Base-by-base conservation (phyloP, 768 basidiomycete genomes). In the Tylopilus intermedius region DNA sequence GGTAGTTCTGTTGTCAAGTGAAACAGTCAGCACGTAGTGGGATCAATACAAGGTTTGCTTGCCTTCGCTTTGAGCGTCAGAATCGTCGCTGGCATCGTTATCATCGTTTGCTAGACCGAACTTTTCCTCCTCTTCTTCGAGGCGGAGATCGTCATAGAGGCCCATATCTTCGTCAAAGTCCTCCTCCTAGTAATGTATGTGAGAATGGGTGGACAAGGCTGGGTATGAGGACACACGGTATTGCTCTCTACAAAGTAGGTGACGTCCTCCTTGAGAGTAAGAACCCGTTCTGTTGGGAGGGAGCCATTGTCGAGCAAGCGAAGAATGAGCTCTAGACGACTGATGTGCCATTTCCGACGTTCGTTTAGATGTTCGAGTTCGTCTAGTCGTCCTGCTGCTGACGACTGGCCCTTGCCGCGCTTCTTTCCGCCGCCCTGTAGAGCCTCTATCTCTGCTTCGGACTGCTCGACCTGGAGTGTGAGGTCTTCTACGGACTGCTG, bases 121-220 rank as follows among this genome's bases (percentile, higher is more conserved):
- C 65, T 90, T 88, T 74, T 93, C 93, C 65, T 98, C 95, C 68
- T 96, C 93, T 65, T 96, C 95, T 61, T 96, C 90, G 43, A 99
- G 86, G 62, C 90, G 90, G 56, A 99, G 90, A 14, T 98, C 96
- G 61, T 98, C 96, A 64, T 99, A 99, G 47, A 99, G 89, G 44
- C 91, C 94, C 67, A 94, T 89, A 64, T 98, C 92, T 67, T 95
- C 94, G 53, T 98, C 94, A 69, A 96, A 99, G 62, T 90, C 88
- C 62, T 98, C 96, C 49, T 95, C 93, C 96, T 98, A 68, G 46
- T 44, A 51, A 41, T 21, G 50, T 33, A 44, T 44, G 56, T 63
- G 63, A 57, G 63, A 61, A 58, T 43, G 24, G 51, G 38, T 38
- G 47, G 37, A 44, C 27, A 51, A 51, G 48, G 45, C 39, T 48